Evolutionary conservation across 441 rosid species (phyloP), one percentile per base, ranked within the genome.

Genomic region (Erodium texanum): DNA sequence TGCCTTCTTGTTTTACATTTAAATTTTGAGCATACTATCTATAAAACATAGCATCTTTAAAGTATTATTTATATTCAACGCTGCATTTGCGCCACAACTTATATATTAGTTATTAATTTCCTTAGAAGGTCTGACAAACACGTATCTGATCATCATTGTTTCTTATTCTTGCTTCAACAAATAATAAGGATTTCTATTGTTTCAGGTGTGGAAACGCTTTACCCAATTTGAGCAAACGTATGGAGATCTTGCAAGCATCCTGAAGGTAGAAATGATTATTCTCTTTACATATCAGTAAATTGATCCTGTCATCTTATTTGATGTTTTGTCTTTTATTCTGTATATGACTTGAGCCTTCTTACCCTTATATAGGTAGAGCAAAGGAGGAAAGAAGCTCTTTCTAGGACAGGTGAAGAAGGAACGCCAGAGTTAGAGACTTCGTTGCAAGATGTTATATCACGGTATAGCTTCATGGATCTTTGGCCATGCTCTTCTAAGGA

Each of bases 391-490:
- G 99, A 93, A 81, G 93, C 99, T 72, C 89, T 93, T 75, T 83
- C 88, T 64, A 85, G 85, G 72, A 81, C 81, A 64, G 79, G 76
- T 65, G 95, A 89, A 78, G 97, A 89, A 71, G 96, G 85, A 68
- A 75, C 78, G 41, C 77, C 87, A 67, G 79, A 80, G 20, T 73
- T 81, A 62, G 96, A 89, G 68, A 79, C 78, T 77, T 87, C 96
- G 45, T 80, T 93, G 75, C 88, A 86, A 71, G 97, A 91, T 75
- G 86, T 88, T 64, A 89, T 83, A 38, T 85, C 96, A 62, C 89
- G 97, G 24, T 89, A 93, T 76, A 83, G 92, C 77, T 93, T 82
- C 85, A 93, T 89, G 99, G 99, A 88, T 84, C 92, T 93, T 41
- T 89, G 89, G 95, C 99, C 99, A 6, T 88, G 97, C 82, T 82